These are phyloP conservation scores for Nicotiana attenuata DNA, from an alignment of 257 asterid genomes.

Conservation along the genomic window DNA sequence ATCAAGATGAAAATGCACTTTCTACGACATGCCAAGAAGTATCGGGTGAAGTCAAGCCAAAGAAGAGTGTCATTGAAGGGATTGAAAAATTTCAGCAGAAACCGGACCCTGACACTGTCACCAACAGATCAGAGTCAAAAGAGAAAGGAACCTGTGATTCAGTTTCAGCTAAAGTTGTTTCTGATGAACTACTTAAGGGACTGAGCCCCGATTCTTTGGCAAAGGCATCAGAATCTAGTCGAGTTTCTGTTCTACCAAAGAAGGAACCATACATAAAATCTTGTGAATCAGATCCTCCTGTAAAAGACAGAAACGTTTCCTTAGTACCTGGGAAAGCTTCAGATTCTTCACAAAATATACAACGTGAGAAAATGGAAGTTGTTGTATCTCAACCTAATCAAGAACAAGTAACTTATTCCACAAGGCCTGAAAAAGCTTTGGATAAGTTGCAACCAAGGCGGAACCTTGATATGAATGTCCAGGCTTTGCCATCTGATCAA, in stretches of 20 bases:
- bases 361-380: constrained; percentile 20
- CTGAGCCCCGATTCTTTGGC: neutral
- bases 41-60: constrained; percentile 19
- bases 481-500: constrained; percentile 18
- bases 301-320: constrained; percentile 13
- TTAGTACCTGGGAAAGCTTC: constrained; percentile 20
- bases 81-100: neutral
- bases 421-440: constrained; percentile 25
- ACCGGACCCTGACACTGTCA: constrained; percentile 17
- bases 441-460: constrained; percentile 41
- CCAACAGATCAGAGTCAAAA: constrained; percentile 20
- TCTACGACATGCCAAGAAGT: constrained; percentile 12
- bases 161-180: constrained; percentile 11
- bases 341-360: constrained; percentile 21
- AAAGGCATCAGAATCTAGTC: constrained; percentile 24
- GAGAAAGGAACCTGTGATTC: neutral
- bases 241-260: constrained; percentile 34
- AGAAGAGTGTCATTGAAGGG: neutral
- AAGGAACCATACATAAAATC: constrained; percentile 22
- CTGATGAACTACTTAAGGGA: constrained; percentile 21
- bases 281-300: constrained; percentile 21
- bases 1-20: constrained; percentile 17
- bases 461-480: constrained; percentile 30
- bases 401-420: constrained; percentile 22
- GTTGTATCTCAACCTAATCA: constrained; percentile 30